Evolutionary conservation across 495 filamentous ascomycete genomes (phyloP), one percentile per base, ranked within the genome.

Genomic region (Halenospora varia): DNA sequence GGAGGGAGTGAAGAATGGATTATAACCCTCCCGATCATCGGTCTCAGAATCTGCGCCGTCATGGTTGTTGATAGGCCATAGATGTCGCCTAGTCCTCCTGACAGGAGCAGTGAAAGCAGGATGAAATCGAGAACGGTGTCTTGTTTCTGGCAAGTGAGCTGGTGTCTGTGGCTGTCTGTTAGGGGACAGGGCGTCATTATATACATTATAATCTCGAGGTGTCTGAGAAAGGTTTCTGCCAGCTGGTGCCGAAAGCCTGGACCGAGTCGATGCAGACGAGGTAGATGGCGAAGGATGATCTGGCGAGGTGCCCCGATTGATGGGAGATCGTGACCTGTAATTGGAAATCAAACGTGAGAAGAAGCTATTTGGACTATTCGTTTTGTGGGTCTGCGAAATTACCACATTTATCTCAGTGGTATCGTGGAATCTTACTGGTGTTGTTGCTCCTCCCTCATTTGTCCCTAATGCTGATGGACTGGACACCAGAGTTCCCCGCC

Each of bases 131-230:
- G 76, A 78, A 48, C 68, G 75, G 50, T 77, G 77, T 10, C 75
- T 71, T 22, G 76, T 66, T 64, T 79, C 77, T 2, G 78, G 77
- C 10, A 85, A 67, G 51, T 80, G 73, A 26, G 70, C 70, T 8
- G 82, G 80, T 9, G 82, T 85, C 55, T 79, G 78, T 17, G 82
- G 82, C 60, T 85, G 82, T 2, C 68, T 70, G 2, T 68, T 69
- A 22, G 77, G 70, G 9, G 80, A 72, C 46, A 80, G 56, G 29
- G 61, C 62, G 57, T 85, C 82, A 60, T 81, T 71, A 62, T 83
- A 85, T 24, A 82, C 64, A n/a, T 64, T 63, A 23, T 61, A 59
- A n/a, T 6, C 23, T 49, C 56, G 51, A 19, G 60, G 54, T 15
- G 66, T 69, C 26, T 48, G 26, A 26, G 39, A 35, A 13, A 23